Conservation (phyloP, 2,329 filamentous ascomycete genomes). For the Penicillium sp. region DNA sequence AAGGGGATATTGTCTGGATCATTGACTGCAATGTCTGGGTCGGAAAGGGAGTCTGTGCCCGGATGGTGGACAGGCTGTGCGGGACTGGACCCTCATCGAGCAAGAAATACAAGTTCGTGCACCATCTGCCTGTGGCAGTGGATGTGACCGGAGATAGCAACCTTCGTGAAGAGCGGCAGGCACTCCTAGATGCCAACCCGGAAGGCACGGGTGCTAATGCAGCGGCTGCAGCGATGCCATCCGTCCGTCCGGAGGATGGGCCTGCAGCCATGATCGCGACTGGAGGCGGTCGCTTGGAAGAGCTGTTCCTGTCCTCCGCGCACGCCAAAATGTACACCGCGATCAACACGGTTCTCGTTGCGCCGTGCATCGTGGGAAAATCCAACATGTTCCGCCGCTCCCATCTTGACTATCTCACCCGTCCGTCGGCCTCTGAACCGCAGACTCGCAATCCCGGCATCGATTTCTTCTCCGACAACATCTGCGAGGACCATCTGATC, state of each 20-base stretch:
- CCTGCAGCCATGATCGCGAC: slow-evolving; percentile 28
- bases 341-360: slow-evolving; percentile 88
- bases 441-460: slow-evolving; percentile 62
- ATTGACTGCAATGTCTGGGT: slow-evolving; percentile 98
- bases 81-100: slow-evolving; percentile 56
- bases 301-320: slow-evolving; percentile 88
- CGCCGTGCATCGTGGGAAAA: slow-evolving; percentile 93
- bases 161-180: slow-evolving; percentile 24
- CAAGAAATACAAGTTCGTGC: slow-evolving; percentile 79
- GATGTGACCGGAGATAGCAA: slow-evolving; percentile 53
- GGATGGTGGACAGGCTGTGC: slow-evolving; percentile 84
- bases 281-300: slow-evolving; percentile 81
- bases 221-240: slow-evolving; percentile 5
- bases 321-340: slow-evolving; percentile 98
- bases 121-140: slow-evolving; percentile 87
- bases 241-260: slow-evolving; percentile 18
- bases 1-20: slow-evolving; percentile 87
- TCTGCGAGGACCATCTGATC: slow-evolving; percentile 96
- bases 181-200: slow-evolving; percentile 21
- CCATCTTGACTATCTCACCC: slow-evolving; percentile 73
- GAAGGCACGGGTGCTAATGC: slow-evolving; percentile 9
- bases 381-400: slow-evolving; percentile 97
- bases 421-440: slow-evolving; percentile 47
- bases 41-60: slow-evolving; percentile 69
- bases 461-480: slow-evolving; percentile 91